These are phyloP conservation scores for Zea luxurians DNA, from an alignment of 176 grass and related monocot genomes.

Conservation along the genomic window DNA sequence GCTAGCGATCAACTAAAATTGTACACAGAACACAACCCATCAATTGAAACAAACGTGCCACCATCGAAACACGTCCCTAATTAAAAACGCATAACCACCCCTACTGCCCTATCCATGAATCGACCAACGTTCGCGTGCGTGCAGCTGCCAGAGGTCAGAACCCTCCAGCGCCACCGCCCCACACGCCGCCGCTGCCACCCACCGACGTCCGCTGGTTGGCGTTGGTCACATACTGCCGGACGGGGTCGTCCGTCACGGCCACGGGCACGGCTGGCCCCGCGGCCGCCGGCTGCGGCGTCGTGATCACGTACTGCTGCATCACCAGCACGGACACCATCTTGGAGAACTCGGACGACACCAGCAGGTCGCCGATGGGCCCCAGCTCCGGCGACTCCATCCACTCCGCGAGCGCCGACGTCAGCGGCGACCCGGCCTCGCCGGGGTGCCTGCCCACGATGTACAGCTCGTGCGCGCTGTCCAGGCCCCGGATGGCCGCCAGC, in stretches of 20 bases:
- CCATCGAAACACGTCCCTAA: not conserved
- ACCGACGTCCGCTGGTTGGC: constrained; percentile 2
- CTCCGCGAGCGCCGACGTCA: constrained; percentile 25
- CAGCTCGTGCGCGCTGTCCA: constrained; percentile 23
- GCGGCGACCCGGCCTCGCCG: not conserved
- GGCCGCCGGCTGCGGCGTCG: not conserved
- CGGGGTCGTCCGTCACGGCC: not conserved
- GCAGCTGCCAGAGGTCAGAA: not conserved
- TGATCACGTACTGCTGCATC: constrained; percentile 28
- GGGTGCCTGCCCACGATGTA: constrained; percentile 22
- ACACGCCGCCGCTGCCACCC: not conserved
- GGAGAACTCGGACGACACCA: constrained; percentile 21
- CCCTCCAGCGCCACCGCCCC: not conserved
- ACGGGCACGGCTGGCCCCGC: not conserved
- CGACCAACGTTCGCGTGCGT: not conserved
- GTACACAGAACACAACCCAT: not conserved
- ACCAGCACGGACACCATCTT: constrained; percentile 29
- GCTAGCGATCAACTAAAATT: not conserved
- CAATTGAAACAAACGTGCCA: not conserved
- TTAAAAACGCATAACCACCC: not conserved
- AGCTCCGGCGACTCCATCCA: constrained; percentile 29
- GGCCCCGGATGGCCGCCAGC: constrained; percentile 12
- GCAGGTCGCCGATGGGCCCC: constrained; percentile 16
- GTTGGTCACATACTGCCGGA: constrained; percentile 11
- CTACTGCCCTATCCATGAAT: not conserved